Evolutionary conservation across 805 yeast genomes (phyloP).

Genomic region (Sugiyamaella americana): DNA sequence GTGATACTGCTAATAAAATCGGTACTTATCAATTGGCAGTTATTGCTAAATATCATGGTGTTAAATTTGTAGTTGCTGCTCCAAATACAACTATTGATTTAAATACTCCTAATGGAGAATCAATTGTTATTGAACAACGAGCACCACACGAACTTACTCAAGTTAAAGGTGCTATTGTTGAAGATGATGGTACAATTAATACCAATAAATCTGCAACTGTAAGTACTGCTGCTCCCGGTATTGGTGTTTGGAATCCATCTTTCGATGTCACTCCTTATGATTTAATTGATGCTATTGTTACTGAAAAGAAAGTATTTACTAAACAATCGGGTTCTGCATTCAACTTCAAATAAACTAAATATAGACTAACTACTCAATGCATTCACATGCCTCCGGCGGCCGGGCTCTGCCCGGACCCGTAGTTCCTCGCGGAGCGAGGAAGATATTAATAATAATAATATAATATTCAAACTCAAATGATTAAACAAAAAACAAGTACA

Average conservation of each 20-base stretch:
- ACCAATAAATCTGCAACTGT: slow-evolving; percentile 43
- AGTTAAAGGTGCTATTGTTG: slow-evolving; percentile 61
- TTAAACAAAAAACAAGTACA: too few relatives aligned
- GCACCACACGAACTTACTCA: slow-evolving; percentile 73
- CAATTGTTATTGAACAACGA: slow-evolving; percentile 81
- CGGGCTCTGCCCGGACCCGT: too few relatives aligned
- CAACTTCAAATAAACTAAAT: neutral
- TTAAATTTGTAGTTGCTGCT: slow-evolving; percentile 89
- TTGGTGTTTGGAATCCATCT: slow-evolving; percentile 92
- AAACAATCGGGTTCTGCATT: neutral
- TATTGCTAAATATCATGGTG: slow-evolving; percentile 58
- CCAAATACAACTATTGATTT: slow-evolving; percentile 87
- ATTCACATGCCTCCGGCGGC: too few relatives aligned
- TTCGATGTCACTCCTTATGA: slow-evolving; percentile 88
- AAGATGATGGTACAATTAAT: slow-evolving; percentile 26
- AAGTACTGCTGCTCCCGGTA: slow-evolving; percentile 78
- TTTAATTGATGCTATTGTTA: slow-evolving; percentile 81
- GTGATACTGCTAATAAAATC: slow-evolving; percentile 94
- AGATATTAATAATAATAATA: too few relatives aligned
- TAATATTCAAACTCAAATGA: too few relatives aligned
- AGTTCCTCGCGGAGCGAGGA: too few relatives aligned
- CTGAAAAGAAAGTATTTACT: slow-evolving; percentile 50
- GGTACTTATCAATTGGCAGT: slow-evolving; percentile 89
- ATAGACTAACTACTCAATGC: too few relatives aligned
- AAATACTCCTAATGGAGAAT: slow-evolving; percentile 58